These are phyloP conservation scores for Pseudozyma sp. DNA, from an alignment of 1,284 basidiomycete species.

Conservation along the genomic window DNA sequence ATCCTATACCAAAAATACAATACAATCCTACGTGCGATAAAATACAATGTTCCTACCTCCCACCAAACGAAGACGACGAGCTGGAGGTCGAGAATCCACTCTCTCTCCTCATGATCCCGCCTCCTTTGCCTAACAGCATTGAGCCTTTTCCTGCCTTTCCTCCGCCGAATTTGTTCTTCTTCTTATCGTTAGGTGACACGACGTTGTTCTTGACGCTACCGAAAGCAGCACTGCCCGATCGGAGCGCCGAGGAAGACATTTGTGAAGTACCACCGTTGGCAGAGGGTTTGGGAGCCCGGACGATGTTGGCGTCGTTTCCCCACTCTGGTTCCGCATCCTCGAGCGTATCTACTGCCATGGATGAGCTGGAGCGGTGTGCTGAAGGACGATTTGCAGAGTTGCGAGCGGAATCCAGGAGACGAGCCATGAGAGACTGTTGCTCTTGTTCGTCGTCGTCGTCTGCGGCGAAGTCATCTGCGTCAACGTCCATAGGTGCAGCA, in stretches of 20 bases:
- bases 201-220: no score
- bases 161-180: slow-evolving; percentile 3
- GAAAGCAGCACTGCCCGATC: no score
- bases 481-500: slow-evolving; percentile 14
- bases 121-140: slow-evolving; percentile 22
- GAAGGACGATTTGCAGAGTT: no score
- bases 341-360: slow-evolving; percentile 20
- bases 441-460: not conserved
- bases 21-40: no score
- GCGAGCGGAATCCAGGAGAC: slow-evolving; percentile 8
- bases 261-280: slow-evolving; percentile 11
- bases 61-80: slow-evolving; percentile 4
- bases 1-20: no score
- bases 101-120: slow-evolving; percentile 36
- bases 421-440: slow-evolving; percentile 19
- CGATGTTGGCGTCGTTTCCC: slow-evolving; percentile 48
- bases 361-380: not conserved
- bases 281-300: slow-evolving; percentile 32
- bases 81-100: slow-evolving; percentile 26
- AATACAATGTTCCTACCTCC: not conserved
- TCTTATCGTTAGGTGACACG: not conserved
- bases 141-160: not conserved
- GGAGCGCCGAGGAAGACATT: not conserved
- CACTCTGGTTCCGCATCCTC: slow-evolving; percentile 49
- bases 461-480: not conserved